Evolutionary conservation across 495 filamentous ascomycete species (phyloP), one percentile per base, ranked within the genome.

Genomic region (Tuber calosporum): DNA sequence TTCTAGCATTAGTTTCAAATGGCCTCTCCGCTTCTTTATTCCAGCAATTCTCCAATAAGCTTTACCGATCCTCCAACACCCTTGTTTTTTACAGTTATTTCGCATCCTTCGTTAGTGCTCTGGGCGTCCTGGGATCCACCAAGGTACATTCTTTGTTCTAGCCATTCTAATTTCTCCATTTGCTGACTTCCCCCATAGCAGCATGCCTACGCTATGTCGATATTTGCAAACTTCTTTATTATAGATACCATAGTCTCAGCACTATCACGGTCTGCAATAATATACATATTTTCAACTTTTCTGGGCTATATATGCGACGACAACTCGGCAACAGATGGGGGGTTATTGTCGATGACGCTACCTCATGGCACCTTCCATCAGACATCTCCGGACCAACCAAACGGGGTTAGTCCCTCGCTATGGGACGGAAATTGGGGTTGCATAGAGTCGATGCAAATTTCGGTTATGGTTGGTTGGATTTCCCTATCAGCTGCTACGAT

Each of bases 211-310:
- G 73, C 70, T 30, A 38, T 73, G 68, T 77, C 62, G 17, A 68
- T 77, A 69, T 77, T 73, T 34, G 70, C 74, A 20, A 78, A 78
- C 43, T 76, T 73, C 43, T 77, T 77, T 22, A 77, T 78, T 30
- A 38, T 77, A 48, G 68, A 73, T 40, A 78, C 70, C 17, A 20
- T 66, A 6, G n/a, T 77, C 45, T 77, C 70, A 45, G 67, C 75
- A 30, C 37, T 76, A 30, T 73, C 76, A 37, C 74, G 70, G 43
- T 70, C 70, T 37, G 36, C 67, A 19, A 26, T 72, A n/a, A 15
- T 78, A 36, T 73, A 68, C 38, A 69, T 73, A 68, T 77, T 78
- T 42, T 77, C 70, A 37, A 71, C 70, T 66, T 76, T 70, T 37
- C 62, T 39, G 30, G 17, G 70, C 20, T 66, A 77, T 37, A 53